A percentile compares a stretch with the other conserved stretches of the same genome.
Conservation (phyloP, 169 alveolate species). For the Cryptosporidium meleagridis region DNA sequence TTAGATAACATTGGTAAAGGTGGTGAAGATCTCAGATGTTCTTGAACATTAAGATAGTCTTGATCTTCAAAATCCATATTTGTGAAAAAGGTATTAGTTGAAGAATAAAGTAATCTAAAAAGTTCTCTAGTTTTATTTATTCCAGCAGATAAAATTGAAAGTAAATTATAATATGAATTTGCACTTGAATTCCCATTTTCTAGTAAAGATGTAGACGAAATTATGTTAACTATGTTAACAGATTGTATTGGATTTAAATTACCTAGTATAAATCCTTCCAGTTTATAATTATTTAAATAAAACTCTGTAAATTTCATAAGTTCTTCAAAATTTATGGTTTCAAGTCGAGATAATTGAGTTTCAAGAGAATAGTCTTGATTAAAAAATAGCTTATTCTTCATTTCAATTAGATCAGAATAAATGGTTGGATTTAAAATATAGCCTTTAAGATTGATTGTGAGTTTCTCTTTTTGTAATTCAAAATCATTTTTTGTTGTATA, state of each 20-base stretch:
- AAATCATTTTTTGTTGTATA: not conserved
- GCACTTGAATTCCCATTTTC: not conserved
- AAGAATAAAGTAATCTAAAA: not conserved
- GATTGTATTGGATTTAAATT: constrained; percentile 8
- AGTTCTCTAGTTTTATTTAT: no score
- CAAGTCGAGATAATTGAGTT: not conserved
- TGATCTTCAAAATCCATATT: not conserved
- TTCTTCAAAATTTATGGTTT: not conserved
- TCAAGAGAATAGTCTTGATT: constrained; percentile 36
- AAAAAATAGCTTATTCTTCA: not conserved
- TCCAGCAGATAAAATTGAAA: not conserved
- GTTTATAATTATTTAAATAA: not conserved
- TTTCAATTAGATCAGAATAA: not conserved
- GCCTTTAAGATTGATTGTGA: not conserved
- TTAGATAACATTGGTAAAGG: not conserved
- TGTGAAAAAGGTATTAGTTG: not conserved
- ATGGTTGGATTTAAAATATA: not conserved
- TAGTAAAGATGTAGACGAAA: not conserved
- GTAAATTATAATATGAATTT: not conserved
- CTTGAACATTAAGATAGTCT: not conserved
- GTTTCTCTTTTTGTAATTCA: not conserved
- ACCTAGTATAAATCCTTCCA: constrained; percentile 24
- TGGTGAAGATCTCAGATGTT: constrained; percentile 7
- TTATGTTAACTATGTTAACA: not conserved
- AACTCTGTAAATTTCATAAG: not conserved